Evolutionary conservation across 257 asterid genomes (phyloP).

Genomic region (Solanum clarkiae): DNA sequence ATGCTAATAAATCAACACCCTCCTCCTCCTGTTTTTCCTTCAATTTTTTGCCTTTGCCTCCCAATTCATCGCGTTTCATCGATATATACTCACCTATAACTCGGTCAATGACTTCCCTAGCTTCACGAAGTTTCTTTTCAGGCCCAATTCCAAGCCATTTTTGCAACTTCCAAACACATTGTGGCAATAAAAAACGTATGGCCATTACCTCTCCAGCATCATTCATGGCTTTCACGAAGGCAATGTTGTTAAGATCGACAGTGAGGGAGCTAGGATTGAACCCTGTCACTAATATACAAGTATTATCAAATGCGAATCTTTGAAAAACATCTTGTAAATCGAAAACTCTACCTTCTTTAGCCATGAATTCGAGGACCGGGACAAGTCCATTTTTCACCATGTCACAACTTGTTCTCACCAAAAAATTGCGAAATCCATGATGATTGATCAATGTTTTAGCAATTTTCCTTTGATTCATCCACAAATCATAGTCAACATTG

Average conservation of each 20-base stretch:
- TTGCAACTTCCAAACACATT: not conserved
- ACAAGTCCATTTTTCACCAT: conserved; percentile 31
- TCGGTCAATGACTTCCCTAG: not conserved
- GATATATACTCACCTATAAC: not conserved
- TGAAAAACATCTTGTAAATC: conserved; percentile 47
- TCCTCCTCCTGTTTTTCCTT: not conserved
- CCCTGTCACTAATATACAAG: conserved; percentile 25
- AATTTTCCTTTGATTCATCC: conserved; percentile 14
- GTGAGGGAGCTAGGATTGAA: conserved; percentile 37
- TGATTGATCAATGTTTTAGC: conserved; percentile 24
- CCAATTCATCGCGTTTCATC: not conserved
- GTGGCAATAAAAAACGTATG: conserved; percentile 16
- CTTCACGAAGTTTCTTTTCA: not conserved
- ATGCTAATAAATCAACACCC: not conserved
- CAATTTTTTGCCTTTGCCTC: not conserved
- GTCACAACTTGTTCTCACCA: conserved; percentile 8
- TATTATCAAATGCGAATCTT: conserved; percentile 36
- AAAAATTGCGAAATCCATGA: conserved; percentile 11
- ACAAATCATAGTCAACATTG: no score
- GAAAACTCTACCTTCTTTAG: not conserved
- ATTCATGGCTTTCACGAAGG: conserved; percentile 39
- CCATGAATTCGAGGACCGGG: conserved; percentile 22
- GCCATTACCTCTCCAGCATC: conserved; percentile 32
- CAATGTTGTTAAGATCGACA: conserved; percentile 15
- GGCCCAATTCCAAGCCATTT: not conserved